phyloP scores from a whole-genome alignment of 116 monocot species.

The Zostera marina region DNA sequence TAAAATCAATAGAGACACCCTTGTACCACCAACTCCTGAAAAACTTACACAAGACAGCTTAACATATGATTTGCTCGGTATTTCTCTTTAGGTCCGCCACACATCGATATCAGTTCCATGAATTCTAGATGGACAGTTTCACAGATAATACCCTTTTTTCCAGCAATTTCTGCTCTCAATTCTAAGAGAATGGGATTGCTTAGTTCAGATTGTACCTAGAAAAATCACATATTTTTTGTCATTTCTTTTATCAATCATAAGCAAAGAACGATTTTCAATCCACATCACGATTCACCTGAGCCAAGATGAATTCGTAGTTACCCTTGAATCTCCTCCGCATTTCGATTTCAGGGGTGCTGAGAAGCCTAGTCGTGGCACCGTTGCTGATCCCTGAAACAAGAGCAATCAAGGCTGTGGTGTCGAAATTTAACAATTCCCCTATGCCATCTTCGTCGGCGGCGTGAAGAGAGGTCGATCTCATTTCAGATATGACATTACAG shows the following conservation, averaged over 20 bases:
- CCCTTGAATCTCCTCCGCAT: slow-evolving; percentile 47
- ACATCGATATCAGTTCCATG: slow-evolving; percentile 63
- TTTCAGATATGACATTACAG: slow-evolving; percentile 17
- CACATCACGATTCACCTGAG: slow-evolving; percentile 22
- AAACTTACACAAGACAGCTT: slow-evolving; percentile 46
- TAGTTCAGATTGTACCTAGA: slow-evolving; percentile 65
- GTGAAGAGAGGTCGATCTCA: slow-evolving; percentile 5
- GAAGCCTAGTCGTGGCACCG: slow-evolving; percentile 26
- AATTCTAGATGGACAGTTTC: slow-evolving; percentile 54
- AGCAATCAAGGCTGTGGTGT: slow-evolving; percentile 88
- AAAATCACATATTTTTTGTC: not conserved
- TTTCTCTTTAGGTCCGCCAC: slow-evolving; percentile 67
- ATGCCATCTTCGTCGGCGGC: not conserved
- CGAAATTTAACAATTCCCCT: slow-evolving; percentile 45
- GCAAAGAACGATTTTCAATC: not conserved
- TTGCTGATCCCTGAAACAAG: slow-evolving; percentile 93
- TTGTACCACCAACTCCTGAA: not conserved
- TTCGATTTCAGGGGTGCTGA: slow-evolving; percentile 26
- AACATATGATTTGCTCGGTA: slow-evolving; percentile 44
- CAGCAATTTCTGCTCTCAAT: slow-evolving; percentile 25
- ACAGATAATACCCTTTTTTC: slow-evolving; percentile 70
- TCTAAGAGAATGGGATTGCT: slow-evolving; percentile 57
- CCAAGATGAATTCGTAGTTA: slow-evolving; percentile 84
- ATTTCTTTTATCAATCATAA: not conserved
- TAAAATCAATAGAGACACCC: too few relatives aligned